Evolutionary conservation across 2,329 filamentous ascomycete species (phyloP), one percentile per base, ranked within the genome.

Genomic region (Hymenoscyphus scutula): DNA sequence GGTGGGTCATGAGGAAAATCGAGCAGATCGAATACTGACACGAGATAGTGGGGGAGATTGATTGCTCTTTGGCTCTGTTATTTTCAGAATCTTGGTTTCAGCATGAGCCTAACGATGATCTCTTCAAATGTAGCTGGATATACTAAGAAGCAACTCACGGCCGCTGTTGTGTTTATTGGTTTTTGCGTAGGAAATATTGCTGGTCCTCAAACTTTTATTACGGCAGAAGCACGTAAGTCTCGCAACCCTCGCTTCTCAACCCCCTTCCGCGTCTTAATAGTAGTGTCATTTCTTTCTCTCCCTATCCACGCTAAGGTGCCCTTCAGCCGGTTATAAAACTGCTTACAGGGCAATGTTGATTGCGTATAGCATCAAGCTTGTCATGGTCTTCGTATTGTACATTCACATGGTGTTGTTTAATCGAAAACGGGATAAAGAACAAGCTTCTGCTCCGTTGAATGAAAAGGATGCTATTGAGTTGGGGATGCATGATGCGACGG

Each of bases 51-150:
- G 82, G 81, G 81, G n/a, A 76, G 81, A 6, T 74, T 85, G 2
- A 81, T 84, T 6, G 81, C 78, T 0, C 76, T 84, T 7, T 84
- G 82, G 80, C 76, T 85, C 10, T 81, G 78, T 66, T 82, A 78
- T 65, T 81, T 80, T 71, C 78, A 82, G 66, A 79, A 78, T 0
- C 65, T 82, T 5, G 79, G 80, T 3, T 83, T 83, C 67, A 79
- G 76, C 37, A 79, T 83, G 74, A 78, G 75, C 59, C 68, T 83
- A 61, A 82, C 80, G 0, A 80, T 82, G 66, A 74, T 83, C 53
- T 79, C 76, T 62, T 78, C 76, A 7, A 84, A 84, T 63, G 73
- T 82, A n/a, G 80, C 78, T 0, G 81, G 81, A 0, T 81, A 78
- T 60, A 83, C 81, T 2, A 83, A 83, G 72, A 82, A 82, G 68